Evolutionary conservation across 495 filamentous ascomycete genomes (phyloP).

Genomic region (Penicillium soppii): DNA sequence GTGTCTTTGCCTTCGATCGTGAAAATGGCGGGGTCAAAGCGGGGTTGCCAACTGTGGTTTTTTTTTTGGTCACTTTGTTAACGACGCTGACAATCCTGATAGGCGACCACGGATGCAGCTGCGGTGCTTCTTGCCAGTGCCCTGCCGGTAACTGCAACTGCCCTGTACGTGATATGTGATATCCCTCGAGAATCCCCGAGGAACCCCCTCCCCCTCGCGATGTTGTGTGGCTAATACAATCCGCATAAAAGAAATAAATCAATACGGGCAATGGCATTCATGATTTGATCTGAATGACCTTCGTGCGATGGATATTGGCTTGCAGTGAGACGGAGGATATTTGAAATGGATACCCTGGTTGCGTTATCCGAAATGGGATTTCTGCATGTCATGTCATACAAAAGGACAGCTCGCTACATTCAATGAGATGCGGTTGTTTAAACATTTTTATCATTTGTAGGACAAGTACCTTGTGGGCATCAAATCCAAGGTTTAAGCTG

Average conservation of each 20-base stretch:
- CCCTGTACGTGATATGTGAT: constrained; percentile 32
- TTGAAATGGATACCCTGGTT: not conserved
- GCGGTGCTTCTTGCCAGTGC: constrained; percentile 48
- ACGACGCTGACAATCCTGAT: constrained; percentile 19
- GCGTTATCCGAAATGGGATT: not conserved
- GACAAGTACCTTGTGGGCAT: constrained; percentile 30
- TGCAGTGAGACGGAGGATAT: constrained; percentile 1
- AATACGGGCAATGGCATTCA: constrained; percentile 6
- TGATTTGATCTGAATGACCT: not conserved
- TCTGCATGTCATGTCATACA: not conserved
- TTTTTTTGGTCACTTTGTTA: constrained; percentile 7
- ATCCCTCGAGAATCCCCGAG: too few species aligned
- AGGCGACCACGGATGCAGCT: constrained; percentile 46
- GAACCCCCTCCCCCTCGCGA: not conserved
- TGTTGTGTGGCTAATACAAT: constrained; percentile 11
- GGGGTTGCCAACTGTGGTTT: constrained; percentile 16
- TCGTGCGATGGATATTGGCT: not conserved
- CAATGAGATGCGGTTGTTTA: constrained; percentile 11
- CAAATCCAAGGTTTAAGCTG: constrained; percentile 14
- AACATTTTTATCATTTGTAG: constrained; percentile 22
- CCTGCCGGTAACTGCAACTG: constrained; percentile 46
- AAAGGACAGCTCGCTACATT: constrained; percentile 2
- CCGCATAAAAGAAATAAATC: constrained; percentile 29
- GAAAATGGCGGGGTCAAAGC: constrained; percentile 27
- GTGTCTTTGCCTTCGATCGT: not conserved